phyloP scores from a whole-genome alignment of 805 yeast species.

The Zygoascus flipseniorum region DNA sequence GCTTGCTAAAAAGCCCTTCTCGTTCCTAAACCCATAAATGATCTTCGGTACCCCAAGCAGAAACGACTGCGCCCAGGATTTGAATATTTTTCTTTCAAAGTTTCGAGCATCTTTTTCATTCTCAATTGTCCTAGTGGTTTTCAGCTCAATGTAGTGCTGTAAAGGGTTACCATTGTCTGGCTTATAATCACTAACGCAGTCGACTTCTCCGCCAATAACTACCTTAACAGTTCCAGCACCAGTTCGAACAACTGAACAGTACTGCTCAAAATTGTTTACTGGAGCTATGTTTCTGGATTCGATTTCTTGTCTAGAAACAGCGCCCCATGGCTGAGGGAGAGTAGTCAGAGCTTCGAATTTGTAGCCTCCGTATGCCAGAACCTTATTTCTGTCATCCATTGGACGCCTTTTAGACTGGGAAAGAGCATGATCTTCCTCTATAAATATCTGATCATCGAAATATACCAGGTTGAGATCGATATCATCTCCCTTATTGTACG shows the following conservation, averaged over 20 bases:
- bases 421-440: constrained; percentile 31
- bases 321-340: constrained; percentile 65
- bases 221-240: constrained; percentile 70
- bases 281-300: constrained; percentile 53
- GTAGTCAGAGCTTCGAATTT: constrained; percentile 81
- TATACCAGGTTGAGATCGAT: constrained; percentile 54
- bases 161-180: constrained; percentile 39
- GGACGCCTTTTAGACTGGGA: constrained; percentile 13
- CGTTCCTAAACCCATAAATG: constrained; percentile 82
- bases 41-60: constrained; percentile 75
- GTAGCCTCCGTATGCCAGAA: constrained; percentile 42
- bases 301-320: constrained; percentile 53
- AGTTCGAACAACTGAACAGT: constrained; percentile 69
- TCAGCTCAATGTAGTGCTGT: constrained; percentile 75
- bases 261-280: constrained; percentile 71
- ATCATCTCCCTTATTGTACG: constrained; percentile 48
- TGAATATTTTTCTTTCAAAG: constrained; percentile 70
- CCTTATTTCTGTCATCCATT: constrained; percentile 18
- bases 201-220: constrained; percentile 83
- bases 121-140: constrained; percentile 54
- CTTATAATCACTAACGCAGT: constrained; percentile 77
- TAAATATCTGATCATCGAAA: constrained; percentile 49
- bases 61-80: constrained; percentile 91
- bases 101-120: constrained; percentile 48
- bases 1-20: constrained; percentile 48